phyloP scores from a whole-genome alignment of 2,329 filamentous ascomycete genomes.

The Chrysosporium keratinophilum region DNA sequence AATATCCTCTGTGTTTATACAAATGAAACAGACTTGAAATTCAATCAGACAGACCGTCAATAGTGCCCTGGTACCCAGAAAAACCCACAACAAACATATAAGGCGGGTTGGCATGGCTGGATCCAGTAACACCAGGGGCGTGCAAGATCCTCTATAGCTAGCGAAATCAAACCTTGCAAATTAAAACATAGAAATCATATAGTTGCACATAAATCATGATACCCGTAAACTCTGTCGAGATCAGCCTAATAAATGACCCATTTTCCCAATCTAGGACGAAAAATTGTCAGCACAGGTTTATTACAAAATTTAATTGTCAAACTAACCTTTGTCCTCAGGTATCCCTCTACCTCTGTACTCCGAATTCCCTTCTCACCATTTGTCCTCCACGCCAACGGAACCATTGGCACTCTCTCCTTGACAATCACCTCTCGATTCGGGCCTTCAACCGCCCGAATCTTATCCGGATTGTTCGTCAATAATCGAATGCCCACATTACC shows the following conservation, averaged over 20 bases:
- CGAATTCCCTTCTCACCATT: conserved; percentile 68
- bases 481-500: conserved; percentile 57
- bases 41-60: background rate
- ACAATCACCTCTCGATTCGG: conserved; percentile 80
- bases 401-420: conserved; percentile 85
- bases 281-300: background rate
- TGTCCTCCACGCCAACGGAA: conserved; percentile 81
- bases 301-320: conserved; percentile 1
- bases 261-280: conserved; percentile 61
- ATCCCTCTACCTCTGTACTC: conserved; percentile 83
- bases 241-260: conserved; percentile 62
- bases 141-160: background rate
- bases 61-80: background rate
- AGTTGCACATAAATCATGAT: background rate
- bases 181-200: background rate
- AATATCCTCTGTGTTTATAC: background rate
- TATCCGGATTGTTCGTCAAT: conserved; percentile 95
- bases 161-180: background rate
- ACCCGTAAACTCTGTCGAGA: background rate
- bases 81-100: background rate
- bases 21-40: background rate
- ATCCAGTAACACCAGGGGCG: too few species aligned
- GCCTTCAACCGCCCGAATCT: conserved; percentile 87
- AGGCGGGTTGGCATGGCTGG: background rate
- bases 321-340: conserved; percentile 84